Evolutionary conservation across 257 asterid genomes (phyloP).

Genomic region (Solanum bulbocastanum): DNA sequence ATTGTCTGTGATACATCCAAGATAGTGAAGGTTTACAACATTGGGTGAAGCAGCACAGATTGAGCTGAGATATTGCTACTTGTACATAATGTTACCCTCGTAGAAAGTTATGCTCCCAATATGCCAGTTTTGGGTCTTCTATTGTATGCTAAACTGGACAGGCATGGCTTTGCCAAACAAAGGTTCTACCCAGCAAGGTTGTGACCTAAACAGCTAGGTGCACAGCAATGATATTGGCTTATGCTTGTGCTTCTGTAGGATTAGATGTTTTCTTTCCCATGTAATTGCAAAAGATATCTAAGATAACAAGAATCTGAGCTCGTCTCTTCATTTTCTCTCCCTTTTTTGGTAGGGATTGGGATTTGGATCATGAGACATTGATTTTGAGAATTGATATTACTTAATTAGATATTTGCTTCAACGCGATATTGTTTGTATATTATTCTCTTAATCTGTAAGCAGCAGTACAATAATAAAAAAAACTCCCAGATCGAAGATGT

Average conservation of each 20-base stretch:
- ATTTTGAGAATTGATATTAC: background rate
- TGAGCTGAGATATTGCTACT: background rate
- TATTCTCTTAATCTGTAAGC: background rate
- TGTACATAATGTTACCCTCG: background rate
- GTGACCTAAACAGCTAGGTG: background rate
- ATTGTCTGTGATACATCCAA: slow-evolving; percentile 87
- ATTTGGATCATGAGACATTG: background rate
- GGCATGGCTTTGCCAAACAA: background rate
- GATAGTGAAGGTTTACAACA: slow-evolving; percentile 61
- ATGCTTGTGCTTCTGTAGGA: background rate
- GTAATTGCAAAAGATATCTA: background rate
- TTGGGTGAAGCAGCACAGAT: slow-evolving; percentile 16
- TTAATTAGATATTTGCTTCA: background rate
- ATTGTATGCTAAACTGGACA: background rate
- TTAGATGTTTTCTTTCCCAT: background rate
- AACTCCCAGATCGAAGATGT: background rate
- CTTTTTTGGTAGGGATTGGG: background rate
- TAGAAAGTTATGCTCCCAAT: background rate
- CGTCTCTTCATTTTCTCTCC: background rate
- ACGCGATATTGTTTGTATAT: background rate
- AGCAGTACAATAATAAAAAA: background rate
- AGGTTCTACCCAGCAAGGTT: background rate
- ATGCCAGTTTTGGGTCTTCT: background rate
- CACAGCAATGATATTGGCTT: background rate
- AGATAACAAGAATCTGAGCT: background rate